These are phyloP conservation scores for Vigna mungo DNA, from an alignment of 306 rosid genomes.

Conservation along the genomic window DNA sequence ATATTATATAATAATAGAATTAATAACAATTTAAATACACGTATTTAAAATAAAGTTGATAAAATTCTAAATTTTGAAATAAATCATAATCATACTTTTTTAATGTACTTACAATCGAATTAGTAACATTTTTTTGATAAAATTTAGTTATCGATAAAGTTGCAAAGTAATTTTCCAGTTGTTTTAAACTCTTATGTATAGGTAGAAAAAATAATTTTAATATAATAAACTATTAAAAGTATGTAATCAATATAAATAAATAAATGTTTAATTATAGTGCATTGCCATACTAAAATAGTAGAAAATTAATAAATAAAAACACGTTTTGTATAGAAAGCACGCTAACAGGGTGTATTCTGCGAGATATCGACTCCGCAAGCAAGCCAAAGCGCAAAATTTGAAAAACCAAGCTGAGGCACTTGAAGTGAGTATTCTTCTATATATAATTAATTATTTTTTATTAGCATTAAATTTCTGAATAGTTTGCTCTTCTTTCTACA, in stretches of 20 bases:
- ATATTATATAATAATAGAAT: too few species aligned
- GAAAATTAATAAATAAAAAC: not conserved
- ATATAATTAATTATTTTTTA: too few species aligned
- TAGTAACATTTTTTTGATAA: too few species aligned
- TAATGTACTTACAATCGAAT: too few species aligned
- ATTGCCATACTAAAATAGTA: not conserved
- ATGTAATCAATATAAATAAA: not conserved
- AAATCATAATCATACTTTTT: too few species aligned
- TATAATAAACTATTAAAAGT: not conserved
- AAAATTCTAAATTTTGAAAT: too few species aligned
- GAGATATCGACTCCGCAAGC: not conserved
- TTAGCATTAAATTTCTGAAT: too few species aligned
- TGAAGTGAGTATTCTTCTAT: conserved; percentile 12
- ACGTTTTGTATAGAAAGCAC: not conserved
- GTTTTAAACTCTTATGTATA: not conserved
- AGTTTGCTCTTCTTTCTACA: too few species aligned
- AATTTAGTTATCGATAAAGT: too few species aligned
- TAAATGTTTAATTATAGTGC: not conserved
- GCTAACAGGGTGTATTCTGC: conserved; percentile 33
- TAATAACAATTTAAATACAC: too few species aligned
- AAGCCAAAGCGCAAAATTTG: not conserved
- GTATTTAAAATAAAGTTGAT: too few species aligned
- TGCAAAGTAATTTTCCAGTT: too few species aligned
- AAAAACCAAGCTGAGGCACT: not conserved
- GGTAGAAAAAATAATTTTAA: not conserved